phyloP scores from a whole-genome alignment of 2,329 filamentous ascomycete genomes.

The Penicillium sclerotiorum region DNA sequence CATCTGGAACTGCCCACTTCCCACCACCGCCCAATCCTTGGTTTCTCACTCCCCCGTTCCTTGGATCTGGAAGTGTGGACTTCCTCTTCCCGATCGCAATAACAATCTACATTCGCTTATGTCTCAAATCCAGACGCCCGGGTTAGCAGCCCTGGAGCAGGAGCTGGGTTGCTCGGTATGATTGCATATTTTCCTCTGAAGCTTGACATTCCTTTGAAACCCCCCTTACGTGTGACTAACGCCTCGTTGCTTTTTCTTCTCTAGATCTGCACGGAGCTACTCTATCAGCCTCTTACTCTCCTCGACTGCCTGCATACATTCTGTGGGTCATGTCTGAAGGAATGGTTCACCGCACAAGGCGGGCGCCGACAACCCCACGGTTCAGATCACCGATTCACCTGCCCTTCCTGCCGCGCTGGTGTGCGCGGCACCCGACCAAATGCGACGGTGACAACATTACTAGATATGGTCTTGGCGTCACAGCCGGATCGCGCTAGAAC shows the following conservation, averaged over 20 bases:
- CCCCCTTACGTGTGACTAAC: conserved; percentile 19
- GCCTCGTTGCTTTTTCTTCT: conserved; percentile 10
- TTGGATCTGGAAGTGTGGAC: conserved; percentile 3
- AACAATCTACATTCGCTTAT: conserved; percentile 19
- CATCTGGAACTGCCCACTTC: conserved; percentile 12
- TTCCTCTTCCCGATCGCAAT: conserved; percentile 8
- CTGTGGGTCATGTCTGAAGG: conserved; percentile 91
- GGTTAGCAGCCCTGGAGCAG: conserved; percentile 74
- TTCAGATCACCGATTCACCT: conserved; percentile 69
- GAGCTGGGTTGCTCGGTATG: conserved; percentile 94
- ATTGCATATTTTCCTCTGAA: conserved; percentile 28
- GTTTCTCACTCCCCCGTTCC: conserved; percentile 11
- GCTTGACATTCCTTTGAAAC: conserved; percentile 15
- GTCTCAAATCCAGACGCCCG: conserved; percentile 31
- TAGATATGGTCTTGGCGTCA: conserved; percentile 83
- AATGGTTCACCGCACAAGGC: conserved; percentile 89
- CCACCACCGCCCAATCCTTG: conserved; percentile 12
- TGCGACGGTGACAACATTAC: conserved; percentile 82
- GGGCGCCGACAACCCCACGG: conserved; percentile 52
- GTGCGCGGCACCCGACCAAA: conserved; percentile 89
- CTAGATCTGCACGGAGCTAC: conserved; percentile 94
- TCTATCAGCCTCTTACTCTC: conserved; percentile 86
- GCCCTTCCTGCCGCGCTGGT: conserved; percentile 84
- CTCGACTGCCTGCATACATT: conserved; percentile 95
- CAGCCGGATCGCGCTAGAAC: conserved; percentile 75